Percentiles rank a stretch among this genome's conserved stretches.
phyloP scores from a whole-genome alignment of 2,329 filamentous ascomycete genomes.

The Hirsutella minnesotensis region DNA sequence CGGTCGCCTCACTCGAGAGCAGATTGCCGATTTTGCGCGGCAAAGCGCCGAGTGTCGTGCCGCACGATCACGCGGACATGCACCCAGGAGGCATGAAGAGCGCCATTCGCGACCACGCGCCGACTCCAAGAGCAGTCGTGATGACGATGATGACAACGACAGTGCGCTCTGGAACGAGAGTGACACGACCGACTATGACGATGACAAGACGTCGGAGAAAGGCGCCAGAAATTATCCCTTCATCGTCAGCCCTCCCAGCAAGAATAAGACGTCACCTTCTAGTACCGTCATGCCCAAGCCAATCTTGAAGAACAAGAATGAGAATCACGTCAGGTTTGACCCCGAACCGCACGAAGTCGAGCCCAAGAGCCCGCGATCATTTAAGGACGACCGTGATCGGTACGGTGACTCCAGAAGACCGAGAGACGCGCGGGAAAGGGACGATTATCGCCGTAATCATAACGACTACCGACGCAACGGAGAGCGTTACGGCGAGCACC shows the following conservation, averaged over 20 bases:
- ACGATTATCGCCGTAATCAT: constrained; percentile 9
- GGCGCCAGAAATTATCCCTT: constrained; percentile 21
- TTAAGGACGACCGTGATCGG: constrained; percentile 17
- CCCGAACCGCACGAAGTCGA: constrained; percentile 34
- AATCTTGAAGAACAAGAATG: constrained; percentile 50
- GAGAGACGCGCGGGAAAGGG: constrained; percentile 15
- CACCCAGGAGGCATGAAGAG: constrained; percentile 5
- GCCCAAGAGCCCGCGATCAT: constrained; percentile 11
- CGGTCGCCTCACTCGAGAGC: constrained; percentile 37
- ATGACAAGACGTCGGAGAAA: constrained; percentile 18
- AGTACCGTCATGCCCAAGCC: constrained; percentile 35
- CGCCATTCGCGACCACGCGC: constrained; percentile 9
- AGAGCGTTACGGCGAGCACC: constrained; percentile 10
- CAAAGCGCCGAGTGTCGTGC: constrained; percentile 35
- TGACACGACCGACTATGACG: constrained; percentile 20
- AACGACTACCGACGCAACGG: constrained; percentile 15
- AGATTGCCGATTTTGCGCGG: constrained; percentile 40
- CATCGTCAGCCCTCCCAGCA: constrained; percentile 24
- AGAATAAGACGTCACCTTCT: constrained; percentile 21
- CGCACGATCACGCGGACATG: constrained; percentile 16
- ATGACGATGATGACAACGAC: constrained; percentile 15
- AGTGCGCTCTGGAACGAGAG: constrained; percentile 18
- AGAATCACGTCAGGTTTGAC: constrained; percentile 43
- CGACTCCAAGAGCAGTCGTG: constrained; percentile 22
- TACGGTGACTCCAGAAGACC: constrained; percentile 10